Conservation (phyloP, 352 stramenopile species). For the Pythium volutum region DNA sequence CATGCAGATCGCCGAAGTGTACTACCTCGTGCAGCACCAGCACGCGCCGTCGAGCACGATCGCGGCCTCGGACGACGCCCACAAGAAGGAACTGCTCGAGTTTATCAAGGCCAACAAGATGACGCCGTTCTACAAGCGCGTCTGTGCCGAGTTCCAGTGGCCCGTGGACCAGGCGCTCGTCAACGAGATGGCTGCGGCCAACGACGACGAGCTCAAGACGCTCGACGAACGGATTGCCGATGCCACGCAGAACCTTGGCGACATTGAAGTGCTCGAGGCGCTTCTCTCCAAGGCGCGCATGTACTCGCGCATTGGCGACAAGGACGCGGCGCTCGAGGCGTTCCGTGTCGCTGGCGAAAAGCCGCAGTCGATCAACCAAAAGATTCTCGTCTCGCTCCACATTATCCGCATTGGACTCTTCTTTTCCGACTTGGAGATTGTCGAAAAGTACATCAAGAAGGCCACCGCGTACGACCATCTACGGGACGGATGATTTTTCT, state of each 20-base stretch:
- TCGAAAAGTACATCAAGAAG: conserved; percentile 88
- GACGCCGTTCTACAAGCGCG: conserved; percentile 74
- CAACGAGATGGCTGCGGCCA: conserved; percentile 49
- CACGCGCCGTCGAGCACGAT: conserved; percentile 39
- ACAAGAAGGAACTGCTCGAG: conserved; percentile 55
- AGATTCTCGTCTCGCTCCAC: conserved; percentile 97
- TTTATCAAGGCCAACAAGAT: conserved; percentile 67
- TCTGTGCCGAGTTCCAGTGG: conserved; percentile 76
- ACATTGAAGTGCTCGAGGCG: conserved; percentile 98
- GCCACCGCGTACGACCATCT: conserved; percentile 41
- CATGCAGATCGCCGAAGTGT: conserved; percentile 71
- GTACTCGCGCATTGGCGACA: conserved; percentile 92
- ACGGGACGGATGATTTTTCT: conserved; percentile 1
- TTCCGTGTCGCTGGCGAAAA: conserved; percentile 91
- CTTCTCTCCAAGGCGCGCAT: conserved; percentile 92
- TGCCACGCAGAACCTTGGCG: conserved; percentile 94
- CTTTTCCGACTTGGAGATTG: conserved; percentile 80
- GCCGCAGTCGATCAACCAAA: conserved; percentile 96
- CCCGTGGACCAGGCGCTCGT: conserved; percentile 53
- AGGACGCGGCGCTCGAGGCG: conserved; percentile 87
- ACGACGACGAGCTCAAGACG: conserved; percentile 63
- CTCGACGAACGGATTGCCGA: conserved; percentile 89
- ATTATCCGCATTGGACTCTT: conserved; percentile 88
- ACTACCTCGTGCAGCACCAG: conserved; percentile 80
- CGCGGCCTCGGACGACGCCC: conserved; percentile 27